A percentile compares a stretch with the other conserved stretches of the same genome.
phyloP scores from a whole-genome alignment of 352 stramenopile genomes.

The Globisporangium splendens region DNA sequence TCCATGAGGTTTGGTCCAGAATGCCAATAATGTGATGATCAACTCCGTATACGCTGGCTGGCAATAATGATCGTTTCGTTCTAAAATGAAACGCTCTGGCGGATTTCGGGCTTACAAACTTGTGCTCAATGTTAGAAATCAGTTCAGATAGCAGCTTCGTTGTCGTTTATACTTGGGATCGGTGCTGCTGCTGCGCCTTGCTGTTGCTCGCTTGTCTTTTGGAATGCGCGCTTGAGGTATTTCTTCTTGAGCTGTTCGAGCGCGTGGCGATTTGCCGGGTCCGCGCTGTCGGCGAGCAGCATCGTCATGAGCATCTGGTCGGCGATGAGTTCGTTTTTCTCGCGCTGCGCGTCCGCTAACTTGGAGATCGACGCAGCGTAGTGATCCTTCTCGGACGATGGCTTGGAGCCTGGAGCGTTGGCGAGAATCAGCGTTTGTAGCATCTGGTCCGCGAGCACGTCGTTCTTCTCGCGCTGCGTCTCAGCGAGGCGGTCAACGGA shows the following conservation, averaged over 20 bases:
- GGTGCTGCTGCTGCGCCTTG: neutral
- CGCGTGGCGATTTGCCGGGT: slow-evolving; percentile 9
- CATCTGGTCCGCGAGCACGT: slow-evolving; percentile 4
- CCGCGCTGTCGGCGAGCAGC: slow-evolving; percentile 11
- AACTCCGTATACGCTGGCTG: too few relatives aligned
- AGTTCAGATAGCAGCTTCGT: neutral
- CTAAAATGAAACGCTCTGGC: too few relatives aligned
- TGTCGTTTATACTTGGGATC: neutral
- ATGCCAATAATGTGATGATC: too few relatives aligned
- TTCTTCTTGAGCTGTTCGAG: slow-evolving; percentile 18
- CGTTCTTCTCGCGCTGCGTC: neutral
- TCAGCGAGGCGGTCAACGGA: neutral
- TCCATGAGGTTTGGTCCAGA: too few relatives aligned
- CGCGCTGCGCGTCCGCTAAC: slow-evolving; percentile 9
- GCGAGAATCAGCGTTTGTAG: slow-evolving; percentile 6
- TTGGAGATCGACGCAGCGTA: slow-evolving; percentile 9
- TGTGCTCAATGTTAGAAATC: too few relatives aligned
- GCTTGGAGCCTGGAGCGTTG: neutral
- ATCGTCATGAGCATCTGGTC: slow-evolving; percentile 22
- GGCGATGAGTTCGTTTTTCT: slow-evolving; percentile 17
- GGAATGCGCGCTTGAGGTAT: slow-evolving; percentile 16
- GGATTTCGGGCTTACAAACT: too few relatives aligned
- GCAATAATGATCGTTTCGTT: too few relatives aligned
- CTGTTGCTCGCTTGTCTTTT: neutral
- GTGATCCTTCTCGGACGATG: neutral